Conservation (phyloP, 495 filamentous ascomycete genomes). For the Sabuloglossum arenarium region DNA sequence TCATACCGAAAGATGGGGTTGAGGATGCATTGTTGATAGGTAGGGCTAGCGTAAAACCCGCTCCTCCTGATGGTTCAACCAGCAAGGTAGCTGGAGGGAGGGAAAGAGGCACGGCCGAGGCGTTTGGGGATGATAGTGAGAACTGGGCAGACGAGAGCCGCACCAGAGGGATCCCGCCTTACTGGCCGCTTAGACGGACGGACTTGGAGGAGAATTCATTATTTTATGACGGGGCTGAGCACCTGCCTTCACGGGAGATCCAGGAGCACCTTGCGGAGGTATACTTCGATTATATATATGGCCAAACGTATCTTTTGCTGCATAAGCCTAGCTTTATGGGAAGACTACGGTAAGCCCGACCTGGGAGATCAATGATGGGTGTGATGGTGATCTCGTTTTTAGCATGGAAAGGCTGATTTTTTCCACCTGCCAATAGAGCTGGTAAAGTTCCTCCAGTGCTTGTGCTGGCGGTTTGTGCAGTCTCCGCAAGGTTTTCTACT, state of each 20-base stretch:
- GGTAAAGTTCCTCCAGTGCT: constrained; percentile 65
- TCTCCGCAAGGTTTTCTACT: constrained; percentile 85
- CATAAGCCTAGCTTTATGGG: constrained; percentile 96
- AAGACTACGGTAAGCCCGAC: constrained; percentile 36
- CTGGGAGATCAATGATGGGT: background rate
- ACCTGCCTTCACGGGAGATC: constrained; percentile 67
- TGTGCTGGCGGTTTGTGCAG: constrained; percentile 76
- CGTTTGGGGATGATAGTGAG: constrained; percentile 66
- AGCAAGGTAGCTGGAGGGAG: constrained; percentile 32
- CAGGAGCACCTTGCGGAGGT: constrained; percentile 89
- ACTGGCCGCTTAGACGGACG: constrained; percentile 27
- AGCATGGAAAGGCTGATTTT: background rate
- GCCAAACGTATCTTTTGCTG: constrained; percentile 84
- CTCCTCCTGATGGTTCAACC: constrained; percentile 39
- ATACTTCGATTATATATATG: constrained; percentile 92
- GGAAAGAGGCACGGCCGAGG: constrained; percentile 74
- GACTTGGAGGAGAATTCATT: constrained; percentile 53
- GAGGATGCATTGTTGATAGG: constrained; percentile 37
- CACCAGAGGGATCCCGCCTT: background rate
- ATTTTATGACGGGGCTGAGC: constrained; percentile 60
- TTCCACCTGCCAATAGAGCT: constrained; percentile 22
- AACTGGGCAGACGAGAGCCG: constrained; percentile 31
- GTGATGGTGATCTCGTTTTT: too few relatives aligned
- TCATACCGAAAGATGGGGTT: constrained; percentile 67
- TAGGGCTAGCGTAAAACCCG: constrained; percentile 61